phyloP scores from a whole-genome alignment of 352 stramenopile genomes.

The Globisporangium emineosum region DNA sequence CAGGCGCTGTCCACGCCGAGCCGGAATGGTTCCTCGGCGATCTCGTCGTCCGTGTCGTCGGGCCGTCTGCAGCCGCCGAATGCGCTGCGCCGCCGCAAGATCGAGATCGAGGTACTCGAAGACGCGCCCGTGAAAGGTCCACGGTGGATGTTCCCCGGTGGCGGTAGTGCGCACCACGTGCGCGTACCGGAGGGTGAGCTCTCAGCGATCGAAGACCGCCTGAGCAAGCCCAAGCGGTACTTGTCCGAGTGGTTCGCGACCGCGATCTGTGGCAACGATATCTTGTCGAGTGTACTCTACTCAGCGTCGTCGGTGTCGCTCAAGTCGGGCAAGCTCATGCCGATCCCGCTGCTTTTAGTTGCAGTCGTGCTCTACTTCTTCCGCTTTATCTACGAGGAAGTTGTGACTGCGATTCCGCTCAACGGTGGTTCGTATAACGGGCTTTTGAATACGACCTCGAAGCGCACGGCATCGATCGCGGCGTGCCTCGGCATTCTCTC shows the following conservation, averaged over 20 bases:
- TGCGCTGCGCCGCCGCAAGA: constrained; percentile 33
- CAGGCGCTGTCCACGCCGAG: constrained; percentile 10
- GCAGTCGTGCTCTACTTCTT: constrained; percentile 53
- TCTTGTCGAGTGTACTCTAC: constrained; percentile 85
- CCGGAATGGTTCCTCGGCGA: background rate
- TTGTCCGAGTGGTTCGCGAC: constrained; percentile 74
- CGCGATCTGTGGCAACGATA: constrained; percentile 88
- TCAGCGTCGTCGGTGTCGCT: constrained; percentile 33
- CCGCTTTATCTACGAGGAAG: constrained; percentile 85
- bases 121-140: constrained; percentile 21
- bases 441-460: constrained; percentile 87
- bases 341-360: constrained; percentile 73
- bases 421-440: constrained; percentile 91
- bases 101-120: constrained; percentile 47
- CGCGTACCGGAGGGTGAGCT: constrained; percentile 34
- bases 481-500: constrained; percentile 84
- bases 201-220: constrained; percentile 31
- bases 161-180: constrained; percentile 32
- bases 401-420: constrained; percentile 83
- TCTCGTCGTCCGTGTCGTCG: background rate
- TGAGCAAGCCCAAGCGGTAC: constrained; percentile 5
- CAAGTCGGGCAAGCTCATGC: constrained; percentile 73
- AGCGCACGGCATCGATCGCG: constrained; percentile 77
- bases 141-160: constrained; percentile 41
- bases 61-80: constrained; percentile 2